A percentile compares a stretch with the other conserved stretches of the same genome.
Evolutionary conservation across 1,284 basidiomycete genomes (phyloP).

Genomic region (Marasmius tenuissimus): DNA sequence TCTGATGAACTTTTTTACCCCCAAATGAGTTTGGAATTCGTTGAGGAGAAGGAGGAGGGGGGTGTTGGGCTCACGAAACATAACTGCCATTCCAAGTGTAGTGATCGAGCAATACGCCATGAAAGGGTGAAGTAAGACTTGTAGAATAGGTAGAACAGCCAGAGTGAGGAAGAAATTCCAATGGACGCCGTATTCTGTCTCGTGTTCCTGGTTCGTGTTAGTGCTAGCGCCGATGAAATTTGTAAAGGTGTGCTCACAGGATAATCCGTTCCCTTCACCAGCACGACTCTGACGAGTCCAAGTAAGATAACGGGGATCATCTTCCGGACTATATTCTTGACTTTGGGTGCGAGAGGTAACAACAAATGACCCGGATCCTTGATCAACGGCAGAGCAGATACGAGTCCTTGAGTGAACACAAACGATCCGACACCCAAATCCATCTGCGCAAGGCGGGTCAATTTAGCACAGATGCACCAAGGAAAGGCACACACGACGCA

Average conservation of each 20-base stretch:
- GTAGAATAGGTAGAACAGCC: conserved; percentile 76
- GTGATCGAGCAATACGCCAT: conserved; percentile 60
- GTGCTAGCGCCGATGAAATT: background rate
- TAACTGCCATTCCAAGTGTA: conserved; percentile 64
- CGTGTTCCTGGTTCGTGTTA: conserved; percentile 73
- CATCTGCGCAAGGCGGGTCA: conserved; percentile 88
- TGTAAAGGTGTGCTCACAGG: conserved; percentile 57
- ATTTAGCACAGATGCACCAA: background rate
- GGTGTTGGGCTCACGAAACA: conserved; percentile 48
- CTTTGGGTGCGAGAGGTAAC: conserved; percentile 50
- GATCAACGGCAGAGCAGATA: conserved; percentile 78
- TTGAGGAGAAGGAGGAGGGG: background rate
- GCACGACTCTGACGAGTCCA: conserved; percentile 76
- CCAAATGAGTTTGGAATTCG: background rate
- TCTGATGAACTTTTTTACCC: conserved; percentile 84
- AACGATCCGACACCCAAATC: conserved; percentile 97
- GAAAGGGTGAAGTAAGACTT: conserved; percentile 69
- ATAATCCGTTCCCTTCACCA: conserved; percentile 94
- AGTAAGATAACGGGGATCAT: conserved; percentile 71
- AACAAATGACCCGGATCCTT: conserved; percentile 57
- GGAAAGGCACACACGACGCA: conserved; percentile 36
- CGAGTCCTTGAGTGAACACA: conserved; percentile 91
- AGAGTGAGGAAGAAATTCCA: conserved; percentile 99
- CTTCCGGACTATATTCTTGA: conserved; percentile 52
- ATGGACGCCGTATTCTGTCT: conserved; percentile 93